Conservation (phyloP, 2,329 filamentous ascomycete genomes). For the Diaporthe amygdali region DNA sequence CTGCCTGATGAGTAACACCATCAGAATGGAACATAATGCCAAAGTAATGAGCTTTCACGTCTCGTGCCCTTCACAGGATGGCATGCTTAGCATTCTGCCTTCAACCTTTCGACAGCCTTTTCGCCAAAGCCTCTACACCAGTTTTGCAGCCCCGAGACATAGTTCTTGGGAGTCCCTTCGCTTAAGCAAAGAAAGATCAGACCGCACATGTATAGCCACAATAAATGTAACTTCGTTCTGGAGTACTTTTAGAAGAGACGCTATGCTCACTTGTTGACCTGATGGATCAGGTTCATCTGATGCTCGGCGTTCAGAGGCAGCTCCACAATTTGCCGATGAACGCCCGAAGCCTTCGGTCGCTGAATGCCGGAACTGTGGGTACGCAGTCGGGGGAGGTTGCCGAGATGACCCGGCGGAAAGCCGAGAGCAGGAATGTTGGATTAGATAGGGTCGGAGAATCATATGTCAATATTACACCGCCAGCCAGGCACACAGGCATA, state of each 20-base stretch:
- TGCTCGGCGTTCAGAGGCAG: not conserved
- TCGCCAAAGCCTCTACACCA: not conserved
- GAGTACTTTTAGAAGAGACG: not conserved
- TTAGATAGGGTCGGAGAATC: not conserved
- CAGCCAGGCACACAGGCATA: not conserved
- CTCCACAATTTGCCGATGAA: constrained; percentile 11
- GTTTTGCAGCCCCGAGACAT: not conserved
- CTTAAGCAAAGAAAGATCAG: not conserved
- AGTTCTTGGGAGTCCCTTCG: no score
- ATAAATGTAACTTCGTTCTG: not conserved
- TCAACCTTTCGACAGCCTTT: not conserved
- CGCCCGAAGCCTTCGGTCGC: constrained; percentile 2
- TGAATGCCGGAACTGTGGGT: constrained; percentile 4
- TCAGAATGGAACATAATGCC: not conserved
- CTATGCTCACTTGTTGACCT: not conserved
- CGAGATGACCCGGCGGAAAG: constrained; percentile 11
- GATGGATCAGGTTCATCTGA: not conserved
- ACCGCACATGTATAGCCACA: not conserved
- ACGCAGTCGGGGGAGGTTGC: not conserved
- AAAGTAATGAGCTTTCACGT: not conserved
- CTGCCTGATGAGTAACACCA: not conserved
- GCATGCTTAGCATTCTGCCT: not conserved
- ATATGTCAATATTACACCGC: not conserved
- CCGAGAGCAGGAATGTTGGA: not conserved
- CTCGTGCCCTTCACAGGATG: not conserved